These are phyloP conservation scores for Pontederia crassipes DNA, from an alignment of 176 grass and related monocot species.

Conservation along the genomic window DNA sequence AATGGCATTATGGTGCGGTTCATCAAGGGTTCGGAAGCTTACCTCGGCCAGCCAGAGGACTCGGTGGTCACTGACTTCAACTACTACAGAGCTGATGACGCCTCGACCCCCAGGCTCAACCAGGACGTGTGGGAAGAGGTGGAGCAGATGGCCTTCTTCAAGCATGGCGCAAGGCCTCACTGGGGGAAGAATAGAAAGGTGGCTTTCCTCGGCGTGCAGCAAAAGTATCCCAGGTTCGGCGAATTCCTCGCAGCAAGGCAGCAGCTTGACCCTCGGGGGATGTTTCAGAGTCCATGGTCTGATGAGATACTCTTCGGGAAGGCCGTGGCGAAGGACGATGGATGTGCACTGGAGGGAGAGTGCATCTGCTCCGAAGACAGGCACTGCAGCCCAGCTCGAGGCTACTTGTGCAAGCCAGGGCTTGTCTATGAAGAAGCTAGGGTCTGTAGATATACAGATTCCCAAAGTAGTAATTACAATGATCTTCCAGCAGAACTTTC, in stretches of 20 bases:
- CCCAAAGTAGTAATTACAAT: too few relatives aligned
- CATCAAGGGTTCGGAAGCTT: slow-evolving; percentile 37
- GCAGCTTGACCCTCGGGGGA: slow-evolving; percentile 33
- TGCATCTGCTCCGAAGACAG: slow-evolving; percentile 65
- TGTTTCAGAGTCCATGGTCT: slow-evolving; percentile 66
- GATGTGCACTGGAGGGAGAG: slow-evolving; percentile 66
- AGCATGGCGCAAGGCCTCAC: slow-evolving; percentile 60
- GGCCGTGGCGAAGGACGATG: slow-evolving; percentile 15
- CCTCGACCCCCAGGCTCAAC: slow-evolving; percentile 33
- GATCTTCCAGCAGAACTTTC: too few relatives aligned
- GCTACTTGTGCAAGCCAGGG: slow-evolving; percentile 49
- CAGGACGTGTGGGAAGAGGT: slow-evolving; percentile 87
- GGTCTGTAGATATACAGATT: slow-evolving; percentile 50
- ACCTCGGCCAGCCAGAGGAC: slow-evolving; percentile 66
- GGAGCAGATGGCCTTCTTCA: slow-evolving; percentile 84
- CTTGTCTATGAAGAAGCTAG: slow-evolving; percentile 61
- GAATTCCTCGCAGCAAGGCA: slow-evolving; percentile 37
- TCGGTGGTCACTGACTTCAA: slow-evolving; percentile 81
- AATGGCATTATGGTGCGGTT: slow-evolving; percentile 66
- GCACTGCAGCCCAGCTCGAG: slow-evolving; percentile 58
- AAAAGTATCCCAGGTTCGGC: slow-evolving; percentile 44
- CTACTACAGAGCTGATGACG: slow-evolving; percentile 58
- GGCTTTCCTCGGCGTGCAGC: slow-evolving; percentile 44
- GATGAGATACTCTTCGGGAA: slow-evolving; percentile 27
- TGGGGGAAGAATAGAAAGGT: slow-evolving; percentile 74